Conservation (phyloP, 495 filamentous ascomycete genomes). For the Aspergillus indologenus region DNA sequence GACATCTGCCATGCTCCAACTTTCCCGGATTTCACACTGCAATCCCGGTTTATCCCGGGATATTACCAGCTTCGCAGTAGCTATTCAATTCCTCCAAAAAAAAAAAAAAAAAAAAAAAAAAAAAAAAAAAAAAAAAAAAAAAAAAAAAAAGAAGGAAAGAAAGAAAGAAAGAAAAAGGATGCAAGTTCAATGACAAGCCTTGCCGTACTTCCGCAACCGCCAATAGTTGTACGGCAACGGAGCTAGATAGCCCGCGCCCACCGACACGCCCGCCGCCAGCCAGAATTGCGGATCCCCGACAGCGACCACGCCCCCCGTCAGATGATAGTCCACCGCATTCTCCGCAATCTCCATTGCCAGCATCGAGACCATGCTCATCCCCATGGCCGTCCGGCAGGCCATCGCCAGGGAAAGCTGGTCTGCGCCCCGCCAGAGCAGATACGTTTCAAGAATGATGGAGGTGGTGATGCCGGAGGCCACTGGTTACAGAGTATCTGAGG, state of each 20-base stretch:
- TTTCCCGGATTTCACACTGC: too few species aligned
- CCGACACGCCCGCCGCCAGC: conserved; percentile 31
- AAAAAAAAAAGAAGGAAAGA: too few species aligned
- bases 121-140: too few species aligned
- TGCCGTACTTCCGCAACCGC: conserved; percentile 40
- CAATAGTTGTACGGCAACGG: conserved; percentile 49
- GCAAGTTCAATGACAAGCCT: conserved; percentile 39
- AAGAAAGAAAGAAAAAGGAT: too few species aligned
- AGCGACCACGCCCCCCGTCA: conserved; percentile 42
- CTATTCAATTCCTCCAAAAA: too few species aligned
- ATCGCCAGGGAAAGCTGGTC: conserved; percentile 37
- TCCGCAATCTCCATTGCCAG: conserved; percentile 45
- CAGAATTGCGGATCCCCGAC: conserved; percentile 36
- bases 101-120: too few species aligned
- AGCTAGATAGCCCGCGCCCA: conserved; percentile 41
- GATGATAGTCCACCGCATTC: conserved; percentile 46
- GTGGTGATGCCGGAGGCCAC: conserved; percentile 44
- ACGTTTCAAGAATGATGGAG: conserved; percentile 43
- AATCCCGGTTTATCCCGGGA: too few species aligned
- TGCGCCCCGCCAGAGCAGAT: conserved; percentile 37
- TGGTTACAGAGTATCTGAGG: conserved; percentile 14
- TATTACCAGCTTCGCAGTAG: too few species aligned
- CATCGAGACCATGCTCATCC: conserved; percentile 51
- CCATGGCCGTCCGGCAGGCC: conserved; percentile 42
- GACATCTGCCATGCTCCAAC: too few species aligned